phyloP scores from a whole-genome alignment of 495 filamentous ascomycete genomes.

The Hypoxylon lenormandii region DNA sequence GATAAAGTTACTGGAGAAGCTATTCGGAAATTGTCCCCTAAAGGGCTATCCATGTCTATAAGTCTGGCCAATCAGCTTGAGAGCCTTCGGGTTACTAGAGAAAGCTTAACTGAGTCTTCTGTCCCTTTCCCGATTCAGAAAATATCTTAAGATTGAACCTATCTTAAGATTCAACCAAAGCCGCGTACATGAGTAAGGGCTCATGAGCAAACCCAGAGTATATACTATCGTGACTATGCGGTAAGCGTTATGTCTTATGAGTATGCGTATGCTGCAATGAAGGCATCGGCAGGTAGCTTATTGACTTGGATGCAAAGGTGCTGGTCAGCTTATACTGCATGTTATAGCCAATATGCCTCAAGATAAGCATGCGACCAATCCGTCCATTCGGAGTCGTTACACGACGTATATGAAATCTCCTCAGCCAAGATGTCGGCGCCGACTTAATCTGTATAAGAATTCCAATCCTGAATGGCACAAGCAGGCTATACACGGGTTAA shows the following conservation, averaged over 20 bases:
- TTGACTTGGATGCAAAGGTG: no score
- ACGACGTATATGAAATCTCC: not conserved
- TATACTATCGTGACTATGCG: no score
- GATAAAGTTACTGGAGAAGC: slow-evolving; percentile 38
- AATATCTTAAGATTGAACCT: not conserved
- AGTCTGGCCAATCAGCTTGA: slow-evolving; percentile 23
- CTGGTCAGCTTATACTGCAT: no score
- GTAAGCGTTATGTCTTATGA: no score
- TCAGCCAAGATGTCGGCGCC: not conserved
- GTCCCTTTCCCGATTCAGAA: slow-evolving; percentile 19
- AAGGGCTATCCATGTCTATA: slow-evolving; percentile 17
- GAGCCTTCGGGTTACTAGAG: slow-evolving; percentile 8
- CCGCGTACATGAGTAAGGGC: slow-evolving; percentile 16
- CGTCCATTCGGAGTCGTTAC: not conserved
- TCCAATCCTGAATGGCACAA: not conserved
- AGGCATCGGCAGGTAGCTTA: no score
- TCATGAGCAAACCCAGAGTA: not conserved
- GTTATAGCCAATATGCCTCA: not conserved
- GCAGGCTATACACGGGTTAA: slow-evolving; percentile 4
- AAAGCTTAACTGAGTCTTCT: slow-evolving; percentile 32
- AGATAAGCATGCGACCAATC: not conserved
- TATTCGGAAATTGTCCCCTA: slow-evolving; percentile 34
- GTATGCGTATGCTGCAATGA: no score
- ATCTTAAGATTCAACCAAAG: not conserved
- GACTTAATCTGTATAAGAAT: not conserved